Evolutionary conservation across 805 yeast genomes (phyloP).

Genomic region (Candida andamanensis): DNA sequence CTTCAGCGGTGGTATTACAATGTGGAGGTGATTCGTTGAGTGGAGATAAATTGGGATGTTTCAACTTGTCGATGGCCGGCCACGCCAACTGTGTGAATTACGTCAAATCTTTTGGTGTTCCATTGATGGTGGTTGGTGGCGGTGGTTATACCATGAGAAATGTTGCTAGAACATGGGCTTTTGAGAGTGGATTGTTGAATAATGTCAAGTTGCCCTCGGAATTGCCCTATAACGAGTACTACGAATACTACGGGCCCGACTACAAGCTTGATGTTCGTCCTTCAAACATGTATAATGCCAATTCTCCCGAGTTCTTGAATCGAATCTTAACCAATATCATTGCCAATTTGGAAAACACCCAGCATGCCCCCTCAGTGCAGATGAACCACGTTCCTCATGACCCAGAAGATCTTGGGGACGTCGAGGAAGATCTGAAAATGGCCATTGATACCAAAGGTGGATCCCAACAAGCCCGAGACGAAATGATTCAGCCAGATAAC

Average conservation of each 20-base stretch:
- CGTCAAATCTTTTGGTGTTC: slow-evolving; percentile 80
- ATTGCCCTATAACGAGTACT: slow-evolving; percentile 91
- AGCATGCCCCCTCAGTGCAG: slow-evolving; percentile 96
- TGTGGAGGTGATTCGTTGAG: slow-evolving; percentile 98
- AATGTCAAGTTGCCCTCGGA: slow-evolving; percentile 71
- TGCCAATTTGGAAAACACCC: slow-evolving; percentile 78
- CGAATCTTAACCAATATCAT: slow-evolving; percentile 75
- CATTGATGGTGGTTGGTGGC: slow-evolving; percentile 92
- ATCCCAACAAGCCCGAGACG: slow-evolving; percentile 78
- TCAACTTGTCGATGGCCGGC: slow-evolving; percentile 87
- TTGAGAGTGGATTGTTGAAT: slow-evolving; percentile 83
- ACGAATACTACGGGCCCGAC: slow-evolving; percentile 96
- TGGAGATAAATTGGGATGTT: slow-evolving; percentile 94
- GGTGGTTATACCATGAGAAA: slow-evolving; percentile 98
- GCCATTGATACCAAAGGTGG: slow-evolving; percentile 92
- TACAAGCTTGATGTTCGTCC: slow-evolving; percentile 92
- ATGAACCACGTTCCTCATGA: slow-evolving; percentile 86
- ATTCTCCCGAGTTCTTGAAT: slow-evolving; percentile 86
- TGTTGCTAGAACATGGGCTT: slow-evolving; percentile 94
- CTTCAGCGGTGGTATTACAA: slow-evolving; percentile 93
- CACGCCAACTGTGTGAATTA: slow-evolving; percentile 95
- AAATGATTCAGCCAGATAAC: slow-evolving; percentile 59
- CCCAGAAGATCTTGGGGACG: slow-evolving; percentile 81
- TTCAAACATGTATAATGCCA: slow-evolving; percentile 94
- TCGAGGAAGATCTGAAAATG: slow-evolving; percentile 72